phyloP scores from a whole-genome alignment of 129 eudicot species.

The Saussurea involucrata region DNA sequence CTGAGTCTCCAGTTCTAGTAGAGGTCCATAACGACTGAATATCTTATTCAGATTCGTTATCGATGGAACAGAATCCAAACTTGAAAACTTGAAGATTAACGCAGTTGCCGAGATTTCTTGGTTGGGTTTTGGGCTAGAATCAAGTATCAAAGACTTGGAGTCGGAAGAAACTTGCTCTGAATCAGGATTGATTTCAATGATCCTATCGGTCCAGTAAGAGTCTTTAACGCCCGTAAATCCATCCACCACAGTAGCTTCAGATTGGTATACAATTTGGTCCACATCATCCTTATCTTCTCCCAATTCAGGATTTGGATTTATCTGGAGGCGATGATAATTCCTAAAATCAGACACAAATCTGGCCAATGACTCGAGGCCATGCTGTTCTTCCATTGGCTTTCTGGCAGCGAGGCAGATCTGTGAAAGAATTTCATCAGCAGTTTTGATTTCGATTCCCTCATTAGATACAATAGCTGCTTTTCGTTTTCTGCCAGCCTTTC shows the following conservation, averaged over 20 bases:
- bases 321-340: slow-evolving; percentile 38
- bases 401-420: slow-evolving; percentile 41
- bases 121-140: background rate
- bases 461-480: slow-evolving; percentile 16
- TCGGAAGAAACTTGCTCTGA: slow-evolving; percentile 25
- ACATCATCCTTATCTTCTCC: background rate
- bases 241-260: slow-evolving; percentile 16
- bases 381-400: slow-evolving; percentile 38
- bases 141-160: background rate
- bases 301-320: background rate
- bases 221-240: slow-evolving; percentile 41
- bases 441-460: background rate
- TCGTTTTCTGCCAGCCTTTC: slow-evolving; percentile 29
- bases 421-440: slow-evolving; percentile 45
- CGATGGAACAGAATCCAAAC: slow-evolving; percentile 64
- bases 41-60: slow-evolving; percentile 56
- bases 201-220: slow-evolving; percentile 49
- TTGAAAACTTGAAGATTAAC: slow-evolving; percentile 52
- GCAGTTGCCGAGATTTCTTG: slow-evolving; percentile 48
- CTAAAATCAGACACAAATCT: slow-evolving; percentile 43
- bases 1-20: slow-evolving; percentile 48
- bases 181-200: slow-evolving; percentile 29
- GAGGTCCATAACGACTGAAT: slow-evolving; percentile 56
- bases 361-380: slow-evolving; percentile 22
- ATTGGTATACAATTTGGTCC: slow-evolving; percentile 4